Base-by-base conservation (phyloP, 371 early-diverging fungal genomes). In the Fennellomyces sp. region DNA sequence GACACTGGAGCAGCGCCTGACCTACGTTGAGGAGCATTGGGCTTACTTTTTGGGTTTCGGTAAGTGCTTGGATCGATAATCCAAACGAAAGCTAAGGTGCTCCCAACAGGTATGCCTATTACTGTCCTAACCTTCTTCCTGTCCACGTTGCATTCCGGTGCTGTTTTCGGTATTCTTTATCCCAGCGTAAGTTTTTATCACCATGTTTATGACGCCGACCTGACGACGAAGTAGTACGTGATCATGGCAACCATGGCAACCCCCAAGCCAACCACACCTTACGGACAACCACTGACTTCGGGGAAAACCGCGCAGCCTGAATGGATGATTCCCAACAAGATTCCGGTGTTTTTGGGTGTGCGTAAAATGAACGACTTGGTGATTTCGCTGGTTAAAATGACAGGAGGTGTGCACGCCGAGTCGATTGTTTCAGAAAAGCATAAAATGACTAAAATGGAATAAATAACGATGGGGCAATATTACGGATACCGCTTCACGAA, bases 1-100 rank as follows among this genome's bases (percentile, higher is more conserved):
- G 78, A 76, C 68, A 13, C 61, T 79, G 56, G 81, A 81, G 53
- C 76, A 76, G n/a, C 67, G 83, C 12, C 56, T 83, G 56, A 58
- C 78, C 3, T 83, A 69, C 58, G 71, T 81, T 58, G 83, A 83
- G 42, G 62, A 67, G 21, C 81, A 78, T 28, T 83, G 83, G 84
- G 69, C 84, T 17, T 83, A 68, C 59, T 83, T 83, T 60, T 60
- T 80, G 21, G 83, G 83, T 19, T 83, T 83, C 53, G 80, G 81
- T 76, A 75, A 65, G 52, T 35, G 26, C 5, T 28, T 3, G 10
- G 7, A 45, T 45, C 8, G 0, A n/a, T 29, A 31, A n/a, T n/a
- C n/a, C n/a, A n/a, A n/a, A n/a, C n/a, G n/a, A 48, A 60, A 19
- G 35, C 27, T 28, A n/a, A 35, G 41, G 11, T 26, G 39, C 6